Conservation (phyloP, 78 protist genomes). For the Andalucia godoyi region DNA sequence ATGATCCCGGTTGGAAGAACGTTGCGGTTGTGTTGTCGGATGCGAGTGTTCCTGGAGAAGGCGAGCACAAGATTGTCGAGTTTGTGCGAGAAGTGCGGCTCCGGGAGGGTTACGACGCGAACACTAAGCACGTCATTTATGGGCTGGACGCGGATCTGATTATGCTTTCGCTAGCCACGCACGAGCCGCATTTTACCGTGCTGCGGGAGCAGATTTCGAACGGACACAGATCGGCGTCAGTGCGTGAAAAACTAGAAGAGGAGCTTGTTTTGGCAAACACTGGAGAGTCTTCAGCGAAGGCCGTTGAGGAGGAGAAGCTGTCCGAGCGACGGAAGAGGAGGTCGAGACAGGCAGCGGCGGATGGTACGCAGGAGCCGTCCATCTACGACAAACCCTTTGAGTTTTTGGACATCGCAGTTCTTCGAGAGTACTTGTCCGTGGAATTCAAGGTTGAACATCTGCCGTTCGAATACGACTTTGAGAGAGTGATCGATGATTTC, state of each 20-base stretch:
- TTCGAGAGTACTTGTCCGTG: slow-evolving; percentile 45
- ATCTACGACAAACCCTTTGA: slow-evolving; percentile 13
- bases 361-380: not conserved
- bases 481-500: slow-evolving; percentile 92
- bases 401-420: slow-evolving; percentile 3
- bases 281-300: not conserved
- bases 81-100: slow-evolving; percentile 74
- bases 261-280: too few species aligned
- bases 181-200: slow-evolving; percentile 90
- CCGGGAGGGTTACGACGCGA: slow-evolving; percentile 68
- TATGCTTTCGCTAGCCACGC: slow-evolving; percentile 95
- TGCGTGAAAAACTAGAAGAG: not conserved
- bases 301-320: too few species aligned
- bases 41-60: slow-evolving; percentile 85
- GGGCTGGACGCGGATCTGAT: slow-evolving; percentile 98
- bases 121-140: slow-evolving; percentile 61
- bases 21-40: slow-evolving; percentile 67
- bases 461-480: slow-evolving; percentile 48
- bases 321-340: not conserved
- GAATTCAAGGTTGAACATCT: slow-evolving; percentile 5
- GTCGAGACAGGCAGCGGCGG: not conserved
- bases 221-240: not conserved
- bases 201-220: slow-evolving; percentile 70
- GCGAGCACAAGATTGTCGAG: slow-evolving; percentile 99
- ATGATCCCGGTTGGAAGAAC: slow-evolving; percentile 67